Conservation (phyloP, 2,329 filamentous ascomycete species). For the Sporothrix pseudoabietina region DNA sequence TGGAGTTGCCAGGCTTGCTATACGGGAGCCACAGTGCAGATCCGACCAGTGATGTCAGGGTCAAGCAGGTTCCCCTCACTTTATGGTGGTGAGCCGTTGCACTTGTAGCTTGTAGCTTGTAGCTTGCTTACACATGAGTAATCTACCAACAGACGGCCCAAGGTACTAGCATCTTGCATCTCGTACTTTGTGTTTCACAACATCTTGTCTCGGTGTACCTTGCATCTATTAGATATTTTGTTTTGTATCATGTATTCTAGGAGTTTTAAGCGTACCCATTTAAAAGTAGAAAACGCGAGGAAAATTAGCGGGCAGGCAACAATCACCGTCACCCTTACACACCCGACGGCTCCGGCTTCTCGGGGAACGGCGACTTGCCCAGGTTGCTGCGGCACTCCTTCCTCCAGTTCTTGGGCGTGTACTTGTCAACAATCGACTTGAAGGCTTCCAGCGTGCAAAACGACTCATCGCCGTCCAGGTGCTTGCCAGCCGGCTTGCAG, state of each 20-base stretch:
- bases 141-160: not conserved
- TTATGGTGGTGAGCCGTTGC: not conserved
- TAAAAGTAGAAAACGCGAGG: not conserved
- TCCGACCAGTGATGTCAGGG: conserved; percentile 18
- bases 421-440: conserved; percentile 88
- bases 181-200: not conserved
- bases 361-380: conserved; percentile 49
- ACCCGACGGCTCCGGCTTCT: conserved; percentile 52
- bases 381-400: conserved; percentile 53
- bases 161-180: not conserved
- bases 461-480: conserved; percentile 80
- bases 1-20: not conserved
- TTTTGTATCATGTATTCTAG: not conserved
- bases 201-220: not conserved
- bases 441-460: conserved; percentile 94
- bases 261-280: not conserved
- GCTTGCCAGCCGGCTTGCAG: conserved; percentile 74
- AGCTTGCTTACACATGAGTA: conserved; percentile 6
- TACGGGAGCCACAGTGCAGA: not conserved
- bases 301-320: not conserved
- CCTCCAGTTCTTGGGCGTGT: conserved; percentile 79
- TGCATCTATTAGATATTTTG: not conserved
- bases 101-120: not conserved
- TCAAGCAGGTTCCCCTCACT: conserved; percentile 13
- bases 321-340: not conserved